Base-by-base conservation (phyloP, 2,329 filamentous ascomycete species). In the Westerdykella sp. region DNA sequence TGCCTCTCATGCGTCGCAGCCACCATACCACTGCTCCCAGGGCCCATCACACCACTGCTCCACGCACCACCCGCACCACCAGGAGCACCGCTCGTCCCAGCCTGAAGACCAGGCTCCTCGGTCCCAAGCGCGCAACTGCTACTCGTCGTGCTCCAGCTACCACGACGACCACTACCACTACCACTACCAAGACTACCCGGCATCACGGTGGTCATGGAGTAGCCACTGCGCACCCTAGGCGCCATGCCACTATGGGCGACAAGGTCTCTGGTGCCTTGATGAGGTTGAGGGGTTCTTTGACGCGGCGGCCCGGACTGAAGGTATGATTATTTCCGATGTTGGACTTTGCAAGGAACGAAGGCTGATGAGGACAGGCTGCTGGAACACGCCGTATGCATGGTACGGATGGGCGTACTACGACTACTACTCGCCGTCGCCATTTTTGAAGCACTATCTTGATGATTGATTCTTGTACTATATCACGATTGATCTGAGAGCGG, bases 241-340 rank as follows among this genome's bases (percentile, higher is more conserved):
- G 85, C 58, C 79, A 82, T 56, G 75, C 79, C 3, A 79, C 75
- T 32, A 71, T 90, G 51, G 83, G 83, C 37, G 86, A 91, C 70
- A 91, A 90, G 69, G 76, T 91, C 54, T 82, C 78, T 39, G 87
- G 87, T 14, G 85, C 85, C 0, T 71, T 91, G 64, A 74, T 86
- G 70, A 87, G 79, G 71, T 67, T 91, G 50, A 81, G 80, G 66
- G 86, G 87, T 6, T 79, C 73, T 42, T 61, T 91, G 44, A 89
- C 83, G 1, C 68, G 79, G 38, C 74, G 80, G 34, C 83, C 85
- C 2, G 86, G 82, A 18, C 69, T 84, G 51, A 90, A 90, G 81
- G 80, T 80, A 59, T 53, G 58, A 21, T 14, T 14, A 9, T 12
- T 16, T 39, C 32, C 13, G 18, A 23, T 13, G 23, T 22, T 37